Evolutionary conservation across 495 filamentous ascomycete genomes (phyloP).

Genomic region (Hypoxylon intermedium): DNA sequence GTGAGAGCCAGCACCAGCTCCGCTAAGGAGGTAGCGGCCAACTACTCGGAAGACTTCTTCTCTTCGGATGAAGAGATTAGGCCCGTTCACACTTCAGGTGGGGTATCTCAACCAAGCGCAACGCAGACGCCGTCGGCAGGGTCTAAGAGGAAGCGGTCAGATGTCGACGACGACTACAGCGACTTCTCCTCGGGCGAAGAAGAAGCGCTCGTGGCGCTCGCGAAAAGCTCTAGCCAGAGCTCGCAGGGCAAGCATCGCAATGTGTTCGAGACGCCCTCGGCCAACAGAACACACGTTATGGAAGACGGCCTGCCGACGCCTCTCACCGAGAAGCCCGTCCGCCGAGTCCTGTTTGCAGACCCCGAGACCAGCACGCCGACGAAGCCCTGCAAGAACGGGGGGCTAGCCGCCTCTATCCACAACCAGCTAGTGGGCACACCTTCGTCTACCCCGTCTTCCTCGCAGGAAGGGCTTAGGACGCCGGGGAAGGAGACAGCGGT

Average conservation of each 20-base stretch:
- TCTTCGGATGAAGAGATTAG: constrained; percentile 31
- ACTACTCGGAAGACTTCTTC: constrained; percentile 7
- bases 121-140: constrained; percentile 4
- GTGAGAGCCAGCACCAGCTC: not conserved
- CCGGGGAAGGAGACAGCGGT: not conserved
- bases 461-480: not conserved
- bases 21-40: constrained; percentile 7
- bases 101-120: not conserved
- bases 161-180: constrained; percentile 27
- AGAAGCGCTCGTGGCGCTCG: constrained; percentile 24
- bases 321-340: constrained; percentile 32
- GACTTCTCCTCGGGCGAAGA: constrained; percentile 37
- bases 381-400: constrained; percentile 16
- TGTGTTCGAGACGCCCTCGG: constrained; percentile 23
- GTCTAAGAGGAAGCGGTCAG: constrained; percentile 33
- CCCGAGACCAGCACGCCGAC: constrained; percentile 6
- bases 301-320: constrained; percentile 39
- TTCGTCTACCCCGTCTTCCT: constrained; percentile 9
- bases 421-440: not conserved
- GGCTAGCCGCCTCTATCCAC: not conserved
- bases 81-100: not conserved
- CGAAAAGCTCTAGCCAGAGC: constrained; percentile 19
- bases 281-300: not conserved
- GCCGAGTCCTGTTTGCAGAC: constrained; percentile 33
- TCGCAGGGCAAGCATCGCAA: constrained; percentile 15